phyloP scores from a whole-genome alignment of 306 rosid species.

The Gleditsia sinensis region DNA sequence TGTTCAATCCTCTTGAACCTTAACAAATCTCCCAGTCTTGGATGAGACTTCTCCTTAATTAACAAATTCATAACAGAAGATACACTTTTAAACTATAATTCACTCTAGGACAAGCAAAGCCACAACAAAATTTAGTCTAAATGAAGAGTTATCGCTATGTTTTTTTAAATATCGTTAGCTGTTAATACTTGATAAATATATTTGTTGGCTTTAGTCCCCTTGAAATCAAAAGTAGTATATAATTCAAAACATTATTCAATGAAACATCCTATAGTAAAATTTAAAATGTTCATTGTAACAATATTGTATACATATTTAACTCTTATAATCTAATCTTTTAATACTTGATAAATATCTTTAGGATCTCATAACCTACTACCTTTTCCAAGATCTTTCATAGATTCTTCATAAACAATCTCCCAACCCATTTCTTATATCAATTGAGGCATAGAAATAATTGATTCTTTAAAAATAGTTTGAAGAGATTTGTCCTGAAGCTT shows the following conservation, averaged over 20 bases:
- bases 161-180: no score
- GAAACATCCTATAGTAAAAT: background rate
- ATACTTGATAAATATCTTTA: background rate
- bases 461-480: background rate
- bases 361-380: background rate
- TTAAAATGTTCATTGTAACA: background rate
- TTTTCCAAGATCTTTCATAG: background rate
- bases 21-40: no score
- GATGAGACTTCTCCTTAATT: no score
- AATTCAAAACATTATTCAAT: background rate
- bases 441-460: background rate
- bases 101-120: no score
- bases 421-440: background rate
- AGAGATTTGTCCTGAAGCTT: background rate
- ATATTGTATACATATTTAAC: background rate
- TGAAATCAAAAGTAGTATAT: background rate
- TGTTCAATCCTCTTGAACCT: no score
- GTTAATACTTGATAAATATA: no score
- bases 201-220: background rate
- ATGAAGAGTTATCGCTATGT: no score
- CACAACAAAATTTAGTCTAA: no score
- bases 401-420: background rate
- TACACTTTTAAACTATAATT: no score
- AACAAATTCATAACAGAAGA: no score
- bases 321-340: background rate